These are phyloP conservation scores for Sparassis latifolia DNA, from an alignment of 1,284 basidiomycete species.

Conservation along the genomic window DNA sequence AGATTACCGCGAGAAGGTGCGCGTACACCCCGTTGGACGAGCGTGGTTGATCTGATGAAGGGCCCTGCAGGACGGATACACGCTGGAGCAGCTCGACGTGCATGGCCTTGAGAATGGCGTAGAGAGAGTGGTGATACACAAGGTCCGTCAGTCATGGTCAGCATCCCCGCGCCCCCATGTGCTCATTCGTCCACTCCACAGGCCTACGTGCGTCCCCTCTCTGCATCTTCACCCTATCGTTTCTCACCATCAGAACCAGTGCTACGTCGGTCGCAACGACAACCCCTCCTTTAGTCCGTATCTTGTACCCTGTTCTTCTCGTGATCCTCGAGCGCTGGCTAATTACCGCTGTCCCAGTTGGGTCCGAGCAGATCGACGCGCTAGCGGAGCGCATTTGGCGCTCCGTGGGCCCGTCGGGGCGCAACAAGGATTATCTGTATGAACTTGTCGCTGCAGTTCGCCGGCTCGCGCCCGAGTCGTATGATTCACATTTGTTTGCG, in stretches of 20 bases:
- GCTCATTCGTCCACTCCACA: conserved; percentile 1
- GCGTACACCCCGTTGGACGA: too few species aligned
- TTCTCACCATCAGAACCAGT: conserved; percentile 27
- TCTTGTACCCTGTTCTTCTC: neutral
- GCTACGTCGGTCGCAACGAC: conserved; percentile 73
- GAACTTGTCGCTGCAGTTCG: conserved; percentile 64
- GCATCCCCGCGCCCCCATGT: neutral
- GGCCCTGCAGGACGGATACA: conserved; percentile 61
- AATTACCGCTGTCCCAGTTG: conserved; percentile 40
- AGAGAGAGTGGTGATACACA: conserved; percentile 48
- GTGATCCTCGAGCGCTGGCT: neutral
- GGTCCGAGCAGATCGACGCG: conserved; percentile 64
- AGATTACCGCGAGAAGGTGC: conserved; percentile 81
- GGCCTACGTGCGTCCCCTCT: conserved; percentile 17
- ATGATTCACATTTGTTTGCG: conserved; percentile 72
- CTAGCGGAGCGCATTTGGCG: conserved; percentile 67
- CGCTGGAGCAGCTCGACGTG: conserved; percentile 57
- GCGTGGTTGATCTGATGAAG: too few species aligned
- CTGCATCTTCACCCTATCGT: neutral
- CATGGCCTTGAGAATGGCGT: conserved; percentile 46
- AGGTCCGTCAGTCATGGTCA: conserved; percentile 31
- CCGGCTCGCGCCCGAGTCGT: conserved; percentile 64
- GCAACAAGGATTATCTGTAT: conserved; percentile 84
- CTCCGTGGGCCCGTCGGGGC: conserved; percentile 77
- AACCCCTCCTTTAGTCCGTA: conserved; percentile 72